Evolutionary conservation across 2,329 filamentous ascomycete species (phyloP).

Genomic region (Aspergillus carbonarius): DNA sequence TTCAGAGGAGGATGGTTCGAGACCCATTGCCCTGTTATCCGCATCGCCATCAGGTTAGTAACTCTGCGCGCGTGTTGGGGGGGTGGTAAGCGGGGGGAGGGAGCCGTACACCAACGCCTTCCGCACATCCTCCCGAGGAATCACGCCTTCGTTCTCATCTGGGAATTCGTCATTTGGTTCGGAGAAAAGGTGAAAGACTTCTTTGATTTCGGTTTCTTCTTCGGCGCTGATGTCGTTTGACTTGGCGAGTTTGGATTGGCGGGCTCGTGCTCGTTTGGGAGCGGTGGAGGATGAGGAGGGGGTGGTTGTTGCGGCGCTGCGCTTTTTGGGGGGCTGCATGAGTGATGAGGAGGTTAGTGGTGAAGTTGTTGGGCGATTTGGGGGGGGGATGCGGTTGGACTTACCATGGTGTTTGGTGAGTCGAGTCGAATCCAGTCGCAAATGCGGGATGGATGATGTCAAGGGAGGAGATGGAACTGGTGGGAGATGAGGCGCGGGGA

Average conservation of each 20-base stretch:
- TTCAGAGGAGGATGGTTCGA: conserved; percentile 60
- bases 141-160: conserved; percentile 70
- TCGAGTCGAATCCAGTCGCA: background rate
- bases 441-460: conserved; percentile 4
- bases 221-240: conserved; percentile 81
- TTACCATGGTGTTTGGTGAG: conserved; percentile 20
- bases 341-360: background rate
- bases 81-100: background rate
- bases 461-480: background rate
- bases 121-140: conserved; percentile 66
- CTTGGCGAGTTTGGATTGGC: conserved; percentile 85
- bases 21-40: conserved; percentile 69
- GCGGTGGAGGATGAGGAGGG: conserved; percentile 28
- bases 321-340: conserved; percentile 40
- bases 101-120: conserved; percentile 67
- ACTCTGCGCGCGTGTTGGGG: too few relatives aligned
- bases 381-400: background rate
- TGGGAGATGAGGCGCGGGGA: background rate
- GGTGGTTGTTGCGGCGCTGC: conserved; percentile 26
- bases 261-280: conserved; percentile 48
- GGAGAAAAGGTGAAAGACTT: conserved; percentile 82
- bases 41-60: background rate
- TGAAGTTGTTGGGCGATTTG: background rate
- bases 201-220: conserved; percentile 86
- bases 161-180: conserved; percentile 57